Evolutionary conservation across 805 yeast genomes (phyloP).

Genomic region (Starmerella riodocensis): DNA sequence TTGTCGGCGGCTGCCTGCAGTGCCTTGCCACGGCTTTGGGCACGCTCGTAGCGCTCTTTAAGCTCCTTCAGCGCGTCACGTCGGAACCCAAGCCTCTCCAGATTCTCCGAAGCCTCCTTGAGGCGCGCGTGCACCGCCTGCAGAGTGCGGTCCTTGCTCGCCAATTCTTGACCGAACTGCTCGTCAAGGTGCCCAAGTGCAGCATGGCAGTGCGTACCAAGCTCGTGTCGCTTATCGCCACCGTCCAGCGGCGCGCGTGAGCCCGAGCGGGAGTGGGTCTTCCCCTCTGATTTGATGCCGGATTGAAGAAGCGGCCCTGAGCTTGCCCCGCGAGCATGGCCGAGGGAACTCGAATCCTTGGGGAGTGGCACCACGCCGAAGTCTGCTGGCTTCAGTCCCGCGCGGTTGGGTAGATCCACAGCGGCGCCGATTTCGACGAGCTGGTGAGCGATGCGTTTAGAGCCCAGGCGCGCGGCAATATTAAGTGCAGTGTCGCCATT

Average conservation of each 20-base stretch:
- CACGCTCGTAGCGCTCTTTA: slow-evolving; percentile 23
- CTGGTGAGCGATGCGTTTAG: slow-evolving; percentile 64
- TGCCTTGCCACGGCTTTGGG: slow-evolving; percentile 30
- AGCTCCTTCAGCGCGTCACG: slow-evolving; percentile 36
- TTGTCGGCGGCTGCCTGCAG: slow-evolving; percentile 50
- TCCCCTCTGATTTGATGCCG: background rate
- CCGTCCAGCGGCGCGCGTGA: slow-evolving; percentile 12
- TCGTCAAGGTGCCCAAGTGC: slow-evolving; percentile 40
- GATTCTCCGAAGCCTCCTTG: slow-evolving; percentile 41
- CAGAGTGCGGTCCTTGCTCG: slow-evolving; percentile 39
- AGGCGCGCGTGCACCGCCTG: slow-evolving; percentile 42
- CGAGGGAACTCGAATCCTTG: background rate
- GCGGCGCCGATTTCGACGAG: slow-evolving; percentile 82
- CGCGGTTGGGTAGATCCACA: slow-evolving; percentile 60
- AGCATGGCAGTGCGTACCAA: slow-evolving; percentile 39
- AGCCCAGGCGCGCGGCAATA: slow-evolving; percentile 81
- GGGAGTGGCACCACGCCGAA: slow-evolving; percentile 44
- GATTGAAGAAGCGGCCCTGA: background rate
- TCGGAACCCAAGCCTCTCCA: slow-evolving; percentile 37
- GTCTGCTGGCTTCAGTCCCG: slow-evolving; percentile 77
- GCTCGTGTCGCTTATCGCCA: slow-evolving; percentile 30
- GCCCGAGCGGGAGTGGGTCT: slow-evolving; percentile 7
- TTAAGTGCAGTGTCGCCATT: slow-evolving; percentile 94
- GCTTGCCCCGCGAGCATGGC: background rate
- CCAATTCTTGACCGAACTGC: slow-evolving; percentile 47